Conservation (phyloP, 2,329 filamentous ascomycete genomes). For the Colletotrichum godetiae region DNA sequence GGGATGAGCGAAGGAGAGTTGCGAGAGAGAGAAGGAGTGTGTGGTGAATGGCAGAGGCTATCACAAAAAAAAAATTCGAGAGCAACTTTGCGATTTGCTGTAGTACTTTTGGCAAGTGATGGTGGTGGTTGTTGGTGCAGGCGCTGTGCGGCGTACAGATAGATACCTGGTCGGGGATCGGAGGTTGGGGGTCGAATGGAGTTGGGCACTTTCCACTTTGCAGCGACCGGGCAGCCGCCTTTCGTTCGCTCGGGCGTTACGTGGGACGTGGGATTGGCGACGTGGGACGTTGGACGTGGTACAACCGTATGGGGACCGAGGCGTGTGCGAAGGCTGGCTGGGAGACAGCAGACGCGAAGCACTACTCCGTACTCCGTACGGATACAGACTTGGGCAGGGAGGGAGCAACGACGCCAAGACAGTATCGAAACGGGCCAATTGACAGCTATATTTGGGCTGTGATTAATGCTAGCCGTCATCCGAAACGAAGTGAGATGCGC, state of each 20-base stretch:
- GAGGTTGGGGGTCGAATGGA: conserved; percentile 35
- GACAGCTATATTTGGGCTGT: conserved; percentile 27
- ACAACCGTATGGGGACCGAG: background rate
- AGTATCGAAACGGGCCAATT: conserved; percentile 24
- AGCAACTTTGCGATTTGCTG: conserved; percentile 23
- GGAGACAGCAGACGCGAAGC: background rate
- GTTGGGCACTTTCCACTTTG: background rate
- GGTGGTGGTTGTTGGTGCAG: background rate
- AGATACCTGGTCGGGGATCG: conserved; percentile 26
- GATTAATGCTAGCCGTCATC: conserved; percentile 30
- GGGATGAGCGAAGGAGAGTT: background rate
- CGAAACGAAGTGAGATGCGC: conserved; percentile 14
- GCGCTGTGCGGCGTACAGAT: background rate
- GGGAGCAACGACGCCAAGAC: background rate
- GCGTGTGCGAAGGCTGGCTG: conserved; percentile 1
- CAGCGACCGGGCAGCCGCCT: background rate
- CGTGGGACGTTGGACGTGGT: background rate
- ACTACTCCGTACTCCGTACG: no score
- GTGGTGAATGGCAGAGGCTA: conserved; percentile 9
- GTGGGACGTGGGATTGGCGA: background rate
- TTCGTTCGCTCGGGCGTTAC: conserved; percentile 5
- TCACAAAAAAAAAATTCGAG: conserved; percentile 11
- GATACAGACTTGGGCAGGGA: background rate
- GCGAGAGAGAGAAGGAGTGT: background rate
- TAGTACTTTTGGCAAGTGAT: background rate